Evolutionary conservation across 805 yeast genomes (phyloP).

Genomic region (Sporopachydermia lactativora): DNA sequence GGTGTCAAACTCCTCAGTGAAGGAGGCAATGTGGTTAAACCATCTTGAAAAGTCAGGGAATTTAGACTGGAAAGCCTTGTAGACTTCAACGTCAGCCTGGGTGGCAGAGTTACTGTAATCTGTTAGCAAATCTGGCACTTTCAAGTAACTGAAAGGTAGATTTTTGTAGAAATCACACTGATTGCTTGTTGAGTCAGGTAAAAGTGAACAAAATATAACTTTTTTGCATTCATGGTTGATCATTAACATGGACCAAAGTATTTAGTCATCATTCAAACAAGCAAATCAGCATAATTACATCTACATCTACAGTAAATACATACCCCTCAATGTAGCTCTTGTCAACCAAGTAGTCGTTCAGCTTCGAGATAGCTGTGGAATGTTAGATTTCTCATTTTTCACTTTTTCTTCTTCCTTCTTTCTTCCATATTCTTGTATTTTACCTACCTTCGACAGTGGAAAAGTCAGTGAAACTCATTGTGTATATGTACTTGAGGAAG

Average conservation of each 20-base stretch:
- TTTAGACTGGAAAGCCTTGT: constrained; percentile 81
- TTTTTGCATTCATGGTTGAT: constrained; percentile 6
- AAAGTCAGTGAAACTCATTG: constrained; percentile 30
- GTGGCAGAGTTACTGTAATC: constrained; percentile 43
- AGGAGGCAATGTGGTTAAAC: constrained; percentile 96
- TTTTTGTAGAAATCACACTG: constrained; percentile 5
- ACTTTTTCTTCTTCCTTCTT: no score
- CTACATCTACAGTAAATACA: not conserved
- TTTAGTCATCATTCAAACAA: not conserved
- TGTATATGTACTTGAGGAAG: constrained; percentile 4
- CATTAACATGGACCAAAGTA: constrained; percentile 1
- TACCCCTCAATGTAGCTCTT: constrained; percentile 76
- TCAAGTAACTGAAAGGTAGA: constrained; percentile 5
- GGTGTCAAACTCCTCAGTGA: constrained; percentile 68
- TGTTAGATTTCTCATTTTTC: not conserved
- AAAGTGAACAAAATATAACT: not conserved
- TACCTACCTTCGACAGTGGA: constrained; percentile 26
- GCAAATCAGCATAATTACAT: no score
- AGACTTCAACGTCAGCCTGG: constrained; percentile 74
- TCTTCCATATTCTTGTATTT: no score
- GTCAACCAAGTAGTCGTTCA: constrained; percentile 79
- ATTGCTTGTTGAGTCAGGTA: not conserved
- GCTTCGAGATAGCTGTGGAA: constrained; percentile 38
- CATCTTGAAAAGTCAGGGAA: constrained; percentile 96
- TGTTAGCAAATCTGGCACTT: constrained; percentile 4